Evolutionary conservation across 73 alveolate genomes (phyloP).

Genomic region (Uronychia binucleata): DNA sequence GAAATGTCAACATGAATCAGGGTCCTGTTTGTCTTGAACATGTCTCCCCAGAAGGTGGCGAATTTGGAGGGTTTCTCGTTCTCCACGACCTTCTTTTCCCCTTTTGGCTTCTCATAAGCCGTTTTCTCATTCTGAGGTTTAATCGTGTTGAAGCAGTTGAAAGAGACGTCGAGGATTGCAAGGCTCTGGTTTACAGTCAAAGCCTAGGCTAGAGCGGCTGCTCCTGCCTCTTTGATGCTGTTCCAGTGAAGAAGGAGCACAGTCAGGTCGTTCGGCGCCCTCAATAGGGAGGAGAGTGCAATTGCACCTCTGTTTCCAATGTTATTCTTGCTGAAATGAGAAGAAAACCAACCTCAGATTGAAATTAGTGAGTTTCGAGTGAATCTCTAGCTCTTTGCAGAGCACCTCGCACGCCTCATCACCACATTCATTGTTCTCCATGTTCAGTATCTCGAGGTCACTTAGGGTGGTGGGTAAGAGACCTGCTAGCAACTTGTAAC

Average conservation of each 20-base stretch:
- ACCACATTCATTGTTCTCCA: not conserved
- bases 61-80: not conserved
- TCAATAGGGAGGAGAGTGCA: not conserved
- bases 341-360: not conserved
- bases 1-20: not conserved
- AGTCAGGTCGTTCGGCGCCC: not conserved
- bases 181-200: constrained; percentile 1
- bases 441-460: not conserved
- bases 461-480: not conserved
- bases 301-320: not conserved
- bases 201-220: constrained; percentile 8
- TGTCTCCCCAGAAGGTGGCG: not conserved
- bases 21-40: not conserved
- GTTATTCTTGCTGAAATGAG: not conserved
- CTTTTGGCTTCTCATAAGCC: not conserved
- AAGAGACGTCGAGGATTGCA: constrained; percentile 16
- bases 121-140: no score
- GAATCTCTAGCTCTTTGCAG: not conserved
- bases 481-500: not conserved
- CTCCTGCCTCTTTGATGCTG: constrained; percentile 9
- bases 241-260: constrained; percentile 24
- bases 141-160: not conserved
- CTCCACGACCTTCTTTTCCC: not conserved
- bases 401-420: not conserved
- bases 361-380: not conserved